Base-by-base conservation (phyloP, 257 asterid genomes). In the Solanum rostratum region DNA sequence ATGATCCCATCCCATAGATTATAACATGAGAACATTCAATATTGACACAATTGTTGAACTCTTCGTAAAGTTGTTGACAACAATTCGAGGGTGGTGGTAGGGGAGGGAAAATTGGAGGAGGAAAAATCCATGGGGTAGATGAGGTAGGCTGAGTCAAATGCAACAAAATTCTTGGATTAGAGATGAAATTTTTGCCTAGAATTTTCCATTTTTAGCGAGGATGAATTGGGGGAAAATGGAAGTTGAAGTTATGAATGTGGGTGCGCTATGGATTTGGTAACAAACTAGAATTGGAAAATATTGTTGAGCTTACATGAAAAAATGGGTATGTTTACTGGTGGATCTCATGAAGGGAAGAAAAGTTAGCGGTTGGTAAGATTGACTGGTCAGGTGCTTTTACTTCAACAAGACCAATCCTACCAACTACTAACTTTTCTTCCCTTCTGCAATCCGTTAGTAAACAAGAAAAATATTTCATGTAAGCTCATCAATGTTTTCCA, bases 71-170 rank as follows among this genome's bases (percentile, higher is more conserved):
- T 93, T 95, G 0, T 97, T 97, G 86, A 95, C 89, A 86, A 98
- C 97, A 85, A 95, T 70, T 69, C 87, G 88, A 79, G 89, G 93
- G 88, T 87, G 83, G 90, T 84, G 87, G 88, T 86, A 30, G 43
- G 54, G 79, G 80, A 80, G 85, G 53, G 68, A n/a, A 82, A 85
- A 22, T 59, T 45, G 59, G 80, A 62, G 84, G 87, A 85, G 81
- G 98, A n/a, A 93, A 86, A 53, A 70, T 98, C 97, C 93, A 94
- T 91, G 85, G 97, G 93, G 88, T 92, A 96, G 86, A 94, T 93
- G 0, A 94, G 93, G 86, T 87, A 86, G 7, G 98, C 86, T 15
- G 89, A 91, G 10, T 92, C 95, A 81, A 84, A 91, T 20, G 92
- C 85, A 63, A 92, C 93, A 43, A 89, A 91, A 60, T 86, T 92